phyloP scores from a whole-genome alignment of 495 filamentous ascomycete genomes.

The Evernia prunastri region DNA sequence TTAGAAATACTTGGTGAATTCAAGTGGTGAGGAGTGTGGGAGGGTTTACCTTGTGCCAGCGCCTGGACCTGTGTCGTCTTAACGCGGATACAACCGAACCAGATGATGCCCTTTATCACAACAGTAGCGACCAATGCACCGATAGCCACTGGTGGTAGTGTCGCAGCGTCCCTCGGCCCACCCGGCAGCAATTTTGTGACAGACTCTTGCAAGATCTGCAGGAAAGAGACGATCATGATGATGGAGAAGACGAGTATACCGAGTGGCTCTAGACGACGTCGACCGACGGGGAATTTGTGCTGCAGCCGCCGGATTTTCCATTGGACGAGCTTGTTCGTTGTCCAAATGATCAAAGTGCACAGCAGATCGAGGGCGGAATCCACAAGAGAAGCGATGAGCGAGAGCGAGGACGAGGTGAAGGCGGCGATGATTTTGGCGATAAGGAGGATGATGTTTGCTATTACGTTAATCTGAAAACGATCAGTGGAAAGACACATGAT shows the following conservation, averaged over 20 bases:
- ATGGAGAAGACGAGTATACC: constrained; percentile 74
- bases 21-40: neutral
- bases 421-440: constrained; percentile 73
- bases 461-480: constrained; percentile 64
- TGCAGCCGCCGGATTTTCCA: constrained; percentile 51
- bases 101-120: constrained; percentile 70
- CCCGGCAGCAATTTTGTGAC: constrained; percentile 60
- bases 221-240: constrained; percentile 81
- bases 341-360: constrained; percentile 78
- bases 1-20: neutral
- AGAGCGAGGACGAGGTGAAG: constrained; percentile 70
- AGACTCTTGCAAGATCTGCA: constrained; percentile 72
- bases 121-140: constrained; percentile 76
- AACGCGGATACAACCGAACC: constrained; percentile 82
- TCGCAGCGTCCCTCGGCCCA: constrained; percentile 35
- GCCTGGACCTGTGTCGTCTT: constrained; percentile 86
- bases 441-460: constrained; percentile 71
- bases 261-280: constrained; percentile 67
- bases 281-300: constrained; percentile 72
- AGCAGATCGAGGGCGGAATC: constrained; percentile 85
- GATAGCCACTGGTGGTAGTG: constrained; percentile 44
- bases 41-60: constrained; percentile 53
- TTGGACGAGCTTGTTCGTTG: constrained; percentile 66
- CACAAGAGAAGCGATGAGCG: constrained; percentile 80
- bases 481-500: neutral